Evolutionary conservation across 1,284 basidiomycete species (phyloP).

Genomic region (Tranzscheliella williamsii): DNA sequence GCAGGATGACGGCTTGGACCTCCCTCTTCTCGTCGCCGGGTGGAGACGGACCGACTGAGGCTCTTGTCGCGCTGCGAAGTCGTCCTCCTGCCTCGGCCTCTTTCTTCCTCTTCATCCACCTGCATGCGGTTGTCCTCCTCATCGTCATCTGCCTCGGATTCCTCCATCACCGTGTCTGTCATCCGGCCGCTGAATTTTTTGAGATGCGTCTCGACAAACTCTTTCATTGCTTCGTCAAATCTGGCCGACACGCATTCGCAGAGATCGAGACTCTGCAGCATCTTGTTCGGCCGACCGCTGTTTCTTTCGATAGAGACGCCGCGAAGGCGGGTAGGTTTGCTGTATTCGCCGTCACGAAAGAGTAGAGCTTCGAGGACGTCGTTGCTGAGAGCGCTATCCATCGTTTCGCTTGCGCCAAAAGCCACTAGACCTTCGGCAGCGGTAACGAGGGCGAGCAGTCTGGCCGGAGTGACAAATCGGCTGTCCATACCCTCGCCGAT

Average conservation of each 20-base stretch:
- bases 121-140: constrained; percentile 54
- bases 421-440: constrained; percentile 53
- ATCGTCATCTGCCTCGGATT: constrained; percentile 27
- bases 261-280: constrained; percentile 82
- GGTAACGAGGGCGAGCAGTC: constrained; percentile 65
- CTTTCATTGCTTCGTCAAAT: constrained; percentile 79
- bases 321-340: constrained; percentile 44
- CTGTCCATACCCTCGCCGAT: constrained; percentile 84
- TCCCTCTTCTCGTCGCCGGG: constrained; percentile 28
- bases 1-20: constrained; percentile 47
- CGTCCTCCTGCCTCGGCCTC: constrained; percentile 57
- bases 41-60: constrained; percentile 65
- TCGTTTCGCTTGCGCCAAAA: constrained; percentile 56
- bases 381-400: constrained; percentile 57
- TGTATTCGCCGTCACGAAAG: constrained; percentile 54
- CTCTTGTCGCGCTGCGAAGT: constrained; percentile 12
- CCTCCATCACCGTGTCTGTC: constrained; percentile 37
- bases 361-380: constrained; percentile 58
- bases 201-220: constrained; percentile 78
- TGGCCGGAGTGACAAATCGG: constrained; percentile 87
- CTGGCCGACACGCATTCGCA: constrained; percentile 90
- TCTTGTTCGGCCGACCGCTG: constrained; percentile 39
- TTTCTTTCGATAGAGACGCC: constrained; percentile 55
- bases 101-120: constrained; percentile 64
- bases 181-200: constrained; percentile 61